These are phyloP conservation scores for Auricularia sp. DNA, from an alignment of 768 basidiomycete species.

Conservation along the genomic window DNA sequence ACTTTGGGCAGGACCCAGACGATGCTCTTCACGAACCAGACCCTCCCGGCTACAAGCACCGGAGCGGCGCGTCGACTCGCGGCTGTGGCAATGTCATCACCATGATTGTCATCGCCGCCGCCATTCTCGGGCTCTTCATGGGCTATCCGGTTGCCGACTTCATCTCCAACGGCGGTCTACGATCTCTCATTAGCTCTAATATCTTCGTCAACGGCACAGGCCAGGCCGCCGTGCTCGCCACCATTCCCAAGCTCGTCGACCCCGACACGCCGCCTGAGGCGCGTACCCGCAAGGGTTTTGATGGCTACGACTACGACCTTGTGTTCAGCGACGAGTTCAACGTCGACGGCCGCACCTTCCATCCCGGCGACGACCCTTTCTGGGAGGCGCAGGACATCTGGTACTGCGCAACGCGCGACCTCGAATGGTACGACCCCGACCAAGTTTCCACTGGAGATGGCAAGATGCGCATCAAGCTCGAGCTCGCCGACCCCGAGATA, in stretches of 20 bases:
- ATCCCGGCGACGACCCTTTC: constrained; percentile 57
- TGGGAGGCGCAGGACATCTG: constrained; percentile 68
- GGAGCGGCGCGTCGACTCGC: background rate
- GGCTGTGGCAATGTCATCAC: constrained; percentile 2
- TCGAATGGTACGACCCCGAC: constrained; percentile 67
- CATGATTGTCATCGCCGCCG: background rate
- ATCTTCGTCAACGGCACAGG: constrained; percentile 58
- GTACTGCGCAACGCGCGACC: constrained; percentile 60
- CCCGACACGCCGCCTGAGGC: constrained; percentile 51
- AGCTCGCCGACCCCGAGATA: constrained; percentile 24
- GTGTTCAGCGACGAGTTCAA: constrained; percentile 84
- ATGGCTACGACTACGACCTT: constrained; percentile 56
- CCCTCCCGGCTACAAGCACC: background rate
- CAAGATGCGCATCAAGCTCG: constrained; percentile 58
- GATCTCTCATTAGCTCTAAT: constrained; percentile 42
- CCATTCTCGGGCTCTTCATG: background rate
- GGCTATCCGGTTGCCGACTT: background rate
- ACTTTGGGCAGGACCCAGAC: background rate
- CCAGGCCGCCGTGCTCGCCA: constrained; percentile 47
- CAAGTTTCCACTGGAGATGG: constrained; percentile 66
- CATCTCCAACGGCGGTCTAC: background rate
- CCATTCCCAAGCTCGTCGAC: constrained; percentile 59
- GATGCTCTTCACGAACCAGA: background rate
- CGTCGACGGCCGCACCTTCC: constrained; percentile 56
- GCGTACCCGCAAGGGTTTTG: constrained; percentile 55